Evolutionary conservation across 768 basidiomycete genomes (phyloP), one percentile per base, ranked within the genome.

Genomic region (Clitopilus passeckerianus): DNA sequence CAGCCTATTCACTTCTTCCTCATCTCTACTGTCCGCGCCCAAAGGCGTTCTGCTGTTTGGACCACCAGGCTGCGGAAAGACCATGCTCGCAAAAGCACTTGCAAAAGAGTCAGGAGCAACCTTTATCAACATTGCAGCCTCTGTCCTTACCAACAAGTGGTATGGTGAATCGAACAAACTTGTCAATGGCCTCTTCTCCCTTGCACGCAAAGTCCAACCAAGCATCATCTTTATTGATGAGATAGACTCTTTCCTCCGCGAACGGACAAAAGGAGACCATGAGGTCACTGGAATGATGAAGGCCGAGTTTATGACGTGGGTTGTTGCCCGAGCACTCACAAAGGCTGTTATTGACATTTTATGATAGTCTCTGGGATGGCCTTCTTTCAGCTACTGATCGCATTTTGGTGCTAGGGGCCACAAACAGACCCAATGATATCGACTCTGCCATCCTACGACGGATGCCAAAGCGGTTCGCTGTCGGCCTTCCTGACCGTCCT

Each of bases 271-370:
- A 58, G 87, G 89, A 9, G 96, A 98, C 67, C 97, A 99, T 70
- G 97, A 99, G 67, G 96, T 94, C 56, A 98, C 95, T 34, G 95
- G 89, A 5, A 98, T 98, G 94, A 95, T 98, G 85, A 97, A 98
- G 72, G 95, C 95, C 0, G 91, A 94, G 68, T 93, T 93, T 66
- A 93, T 93, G 91, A 93, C 90, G 90, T 91, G 69, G 60, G 88
- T 76, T 14, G 12, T 22, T 14, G 22, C 22, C 8, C n/a, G 5
- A 60, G 37, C 18, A 22, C 27, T 53, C 27, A 14, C 22, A 9
- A 57, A 9, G 5, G 27, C 53, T 20, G 18, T 16, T 18, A 14
- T 57, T 53, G 15, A 58, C 18, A 50, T 44, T 41, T 34, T 54
- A 57, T 53, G 23, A 14, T 65, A 95, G 94, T 2, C 80, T 95